These are phyloP conservation scores for Sonneratia alba DNA, from an alignment of 345 rosid genomes.

Conservation along the genomic window DNA sequence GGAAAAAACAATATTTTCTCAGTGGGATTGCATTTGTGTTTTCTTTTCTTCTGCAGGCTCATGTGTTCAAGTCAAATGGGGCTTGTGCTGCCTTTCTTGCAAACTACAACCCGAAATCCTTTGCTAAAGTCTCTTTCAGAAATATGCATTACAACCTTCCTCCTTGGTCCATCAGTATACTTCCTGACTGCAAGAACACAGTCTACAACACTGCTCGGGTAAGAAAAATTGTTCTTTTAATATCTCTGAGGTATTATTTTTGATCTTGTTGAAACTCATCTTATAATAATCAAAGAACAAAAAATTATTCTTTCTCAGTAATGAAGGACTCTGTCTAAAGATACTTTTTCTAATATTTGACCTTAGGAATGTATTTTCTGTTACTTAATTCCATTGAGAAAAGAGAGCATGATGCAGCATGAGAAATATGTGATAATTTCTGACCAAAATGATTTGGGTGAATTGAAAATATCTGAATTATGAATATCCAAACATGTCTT, in stretches of 20 bases:
- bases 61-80: slow-evolving; percentile 68
- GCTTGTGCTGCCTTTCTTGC: slow-evolving; percentile 95
- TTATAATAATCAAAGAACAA: not conserved
- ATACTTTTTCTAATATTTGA: not conserved
- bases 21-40: not conserved
- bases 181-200: slow-evolving; percentile 33
- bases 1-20: not conserved
- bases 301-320: not conserved
- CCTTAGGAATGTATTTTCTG: too few relatives aligned
- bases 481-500: too few relatives aligned
- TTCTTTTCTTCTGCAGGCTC: slow-evolving; percentile 51
- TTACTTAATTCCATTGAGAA: too few relatives aligned
- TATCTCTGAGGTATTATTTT: not conserved
- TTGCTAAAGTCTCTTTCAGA: slow-evolving; percentile 63
- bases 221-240: slow-evolving; percentile 6
- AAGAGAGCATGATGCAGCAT: too few relatives aligned
- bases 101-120: slow-evolving; percentile 58
- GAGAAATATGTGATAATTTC: too few relatives aligned
- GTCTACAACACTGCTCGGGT: slow-evolving; percentile 28
- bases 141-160: slow-evolving; percentile 82
- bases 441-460: too few relatives aligned
- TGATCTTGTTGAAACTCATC: too few relatives aligned
- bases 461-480: too few relatives aligned
- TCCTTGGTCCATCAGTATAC: slow-evolving; percentile 28
- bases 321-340: not conserved